Evolutionary conservation across 257 asterid species (phyloP).

Genomic region (Oldenlandia corymbosa): DNA sequence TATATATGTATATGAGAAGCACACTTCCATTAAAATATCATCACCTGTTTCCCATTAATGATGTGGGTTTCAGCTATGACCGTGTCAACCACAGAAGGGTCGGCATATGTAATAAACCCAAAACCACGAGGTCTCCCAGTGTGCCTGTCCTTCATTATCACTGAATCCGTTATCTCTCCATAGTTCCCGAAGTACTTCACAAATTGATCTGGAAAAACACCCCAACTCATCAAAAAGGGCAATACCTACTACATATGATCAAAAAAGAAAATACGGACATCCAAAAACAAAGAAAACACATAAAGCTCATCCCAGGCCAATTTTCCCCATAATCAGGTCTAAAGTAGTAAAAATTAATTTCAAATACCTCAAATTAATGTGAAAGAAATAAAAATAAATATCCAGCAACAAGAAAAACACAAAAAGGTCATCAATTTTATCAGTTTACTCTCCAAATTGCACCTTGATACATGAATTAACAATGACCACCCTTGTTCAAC

Average conservation of each 20-base stretch:
- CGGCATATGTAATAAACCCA: slow-evolving; percentile 85
- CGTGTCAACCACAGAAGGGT: slow-evolving; percentile 73
- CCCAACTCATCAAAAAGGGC: neutral
- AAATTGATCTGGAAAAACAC: slow-evolving; percentile 47
- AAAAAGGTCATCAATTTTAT: too few relatives aligned
- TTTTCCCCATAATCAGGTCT: neutral
- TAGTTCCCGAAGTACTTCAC: slow-evolving; percentile 94
- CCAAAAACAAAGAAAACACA: too few relatives aligned
- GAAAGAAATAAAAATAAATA: neutral
- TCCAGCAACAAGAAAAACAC: neutral
- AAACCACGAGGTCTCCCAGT: slow-evolving; percentile 96
- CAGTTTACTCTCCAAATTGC: too few relatives aligned
- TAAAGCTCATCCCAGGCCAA: neutral
- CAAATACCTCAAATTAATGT: neutral
- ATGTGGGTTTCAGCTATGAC: slow-evolving; percentile 82
- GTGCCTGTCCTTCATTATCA: slow-evolving; percentile 85
- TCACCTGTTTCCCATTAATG: slow-evolving; percentile 88
- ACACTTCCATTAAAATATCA: too few relatives aligned
- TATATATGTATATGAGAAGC: too few relatives aligned
- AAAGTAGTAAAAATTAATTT: neutral
- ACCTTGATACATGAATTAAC: too few relatives aligned
- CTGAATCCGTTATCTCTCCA: slow-evolving; percentile 95
- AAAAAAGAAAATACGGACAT: too few relatives aligned
- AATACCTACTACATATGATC: too few relatives aligned
- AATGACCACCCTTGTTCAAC: neutral